Percentiles rank a stretch among this genome's conserved stretches.
phyloP scores from a whole-genome alignment of 2,329 filamentous ascomycete species.

The Cladorrhinum sp. region DNA sequence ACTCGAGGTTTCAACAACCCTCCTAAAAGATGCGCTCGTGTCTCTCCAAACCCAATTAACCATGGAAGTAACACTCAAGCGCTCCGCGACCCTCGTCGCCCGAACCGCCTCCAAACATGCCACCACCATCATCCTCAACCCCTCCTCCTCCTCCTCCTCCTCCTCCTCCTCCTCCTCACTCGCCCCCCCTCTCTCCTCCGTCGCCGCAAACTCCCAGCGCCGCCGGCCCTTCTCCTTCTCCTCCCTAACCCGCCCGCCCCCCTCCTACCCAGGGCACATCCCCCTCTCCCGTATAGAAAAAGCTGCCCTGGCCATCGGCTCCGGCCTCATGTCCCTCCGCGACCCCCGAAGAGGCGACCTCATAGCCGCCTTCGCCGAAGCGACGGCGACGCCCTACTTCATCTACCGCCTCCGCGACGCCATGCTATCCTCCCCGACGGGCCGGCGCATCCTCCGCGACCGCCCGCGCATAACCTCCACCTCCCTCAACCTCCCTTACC shows the following conservation, averaged over 20 bases:
- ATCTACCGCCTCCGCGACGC: slow-evolving; percentile 85
- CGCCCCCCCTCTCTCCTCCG: background rate
- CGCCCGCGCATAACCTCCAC: slow-evolving; percentile 84
- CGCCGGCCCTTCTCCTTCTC: slow-evolving; percentile 71
- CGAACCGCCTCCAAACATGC: slow-evolving; percentile 8
- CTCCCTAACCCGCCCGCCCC: slow-evolving; percentile 75
- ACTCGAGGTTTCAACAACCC: slow-evolving; percentile 4
- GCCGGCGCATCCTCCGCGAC: slow-evolving; percentile 85
- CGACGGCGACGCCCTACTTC: slow-evolving; percentile 92
- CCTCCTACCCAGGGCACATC: slow-evolving; percentile 89
- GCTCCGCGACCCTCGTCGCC: slow-evolving; percentile 20
- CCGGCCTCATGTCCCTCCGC: slow-evolving; percentile 60
- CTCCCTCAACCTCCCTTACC: slow-evolving; percentile 60
- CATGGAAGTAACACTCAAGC: slow-evolving; percentile 28
- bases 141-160: no score
- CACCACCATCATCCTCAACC: no score
- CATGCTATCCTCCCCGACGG: slow-evolving; percentile 82
- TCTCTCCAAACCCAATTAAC: slow-evolving; percentile 8
- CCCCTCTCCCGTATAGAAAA: slow-evolving; percentile 79
- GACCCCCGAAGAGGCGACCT: slow-evolving; percentile 86
- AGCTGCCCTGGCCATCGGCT: slow-evolving; percentile 64
- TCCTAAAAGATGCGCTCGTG: slow-evolving; percentile 13
- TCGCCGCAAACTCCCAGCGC: background rate
- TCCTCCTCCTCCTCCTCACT: background rate
- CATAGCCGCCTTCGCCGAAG: slow-evolving; percentile 90